phyloP scores from a whole-genome alignment of 1,284 basidiomycete genomes.

The Coniferiporia weirii region DNA sequence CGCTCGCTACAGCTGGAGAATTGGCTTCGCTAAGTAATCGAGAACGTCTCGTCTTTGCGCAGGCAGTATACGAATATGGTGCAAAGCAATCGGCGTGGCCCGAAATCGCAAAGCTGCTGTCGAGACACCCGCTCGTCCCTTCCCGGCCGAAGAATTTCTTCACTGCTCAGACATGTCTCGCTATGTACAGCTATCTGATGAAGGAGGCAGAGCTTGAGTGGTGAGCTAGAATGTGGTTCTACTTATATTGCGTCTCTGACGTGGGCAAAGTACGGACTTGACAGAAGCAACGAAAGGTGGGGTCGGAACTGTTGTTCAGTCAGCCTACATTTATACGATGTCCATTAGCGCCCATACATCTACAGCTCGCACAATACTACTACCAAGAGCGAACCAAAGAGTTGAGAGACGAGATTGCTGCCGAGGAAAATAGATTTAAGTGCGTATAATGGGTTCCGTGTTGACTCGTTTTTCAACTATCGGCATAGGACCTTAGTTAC shows the following conservation, averaged over 20 bases:
- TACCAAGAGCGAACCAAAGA: conserved; percentile 68
- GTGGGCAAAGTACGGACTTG: conserved; percentile 12
- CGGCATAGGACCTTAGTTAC: conserved; percentile 44
- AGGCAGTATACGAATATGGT: conserved; percentile 83
- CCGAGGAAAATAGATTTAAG: conserved; percentile 78
- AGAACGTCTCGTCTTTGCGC: conserved; percentile 73
- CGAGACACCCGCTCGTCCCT: conserved; percentile 57
- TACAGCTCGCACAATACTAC: conserved; percentile 67
- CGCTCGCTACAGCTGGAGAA: conserved; percentile 16
- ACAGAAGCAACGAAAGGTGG: conserved; percentile 26
- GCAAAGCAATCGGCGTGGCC: conserved; percentile 57
- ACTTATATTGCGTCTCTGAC: neutral
- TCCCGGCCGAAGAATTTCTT: conserved; percentile 61
- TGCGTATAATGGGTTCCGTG: conserved; percentile 26
- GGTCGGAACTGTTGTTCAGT: neutral
- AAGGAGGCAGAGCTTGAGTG: conserved; percentile 59
- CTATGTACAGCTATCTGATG: conserved; percentile 64
- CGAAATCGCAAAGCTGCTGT: conserved; percentile 59
- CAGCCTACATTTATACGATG: neutral
- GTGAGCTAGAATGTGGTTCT: conserved; percentile 36
- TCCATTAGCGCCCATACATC: conserved; percentile 43
- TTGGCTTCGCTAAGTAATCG: conserved; percentile 38
- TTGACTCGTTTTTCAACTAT: conserved; percentile 4
- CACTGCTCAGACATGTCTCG: conserved; percentile 65
- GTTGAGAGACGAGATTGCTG: conserved; percentile 60